phyloP scores from a whole-genome alignment of 805 yeast genomes.

The Phaffomyces opuntiae region DNA sequence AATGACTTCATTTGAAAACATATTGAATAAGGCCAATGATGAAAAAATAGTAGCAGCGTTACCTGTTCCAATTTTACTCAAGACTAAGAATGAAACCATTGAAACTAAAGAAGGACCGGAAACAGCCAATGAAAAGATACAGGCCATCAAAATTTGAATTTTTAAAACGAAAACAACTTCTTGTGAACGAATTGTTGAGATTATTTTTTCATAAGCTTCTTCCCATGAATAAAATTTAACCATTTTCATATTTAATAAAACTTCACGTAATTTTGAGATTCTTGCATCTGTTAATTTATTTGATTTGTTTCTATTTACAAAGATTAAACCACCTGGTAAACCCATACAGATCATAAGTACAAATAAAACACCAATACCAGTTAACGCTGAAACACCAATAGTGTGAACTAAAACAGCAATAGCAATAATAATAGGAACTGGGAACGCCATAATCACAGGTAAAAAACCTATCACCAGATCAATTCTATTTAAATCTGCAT shows the following conservation, averaged over 20 bases:
- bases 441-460: slow-evolving; percentile 43
- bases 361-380: slow-evolving; percentile 48
- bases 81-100: slow-evolving; percentile 39
- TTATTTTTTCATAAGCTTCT: slow-evolving; percentile 51
- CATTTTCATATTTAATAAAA: slow-evolving; percentile 50
- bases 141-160: slow-evolving; percentile 53
- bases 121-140: slow-evolving; percentile 44
- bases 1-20: slow-evolving; percentile 51
- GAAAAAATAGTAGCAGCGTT: slow-evolving; percentile 60
- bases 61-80: slow-evolving; percentile 30
- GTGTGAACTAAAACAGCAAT: slow-evolving; percentile 53
- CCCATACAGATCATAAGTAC: slow-evolving; percentile 37
- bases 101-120: slow-evolving; percentile 43
- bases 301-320: slow-evolving; percentile 38
- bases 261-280: slow-evolving; percentile 50
- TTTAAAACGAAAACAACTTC: slow-evolving; percentile 51
- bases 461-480: slow-evolving; percentile 64
- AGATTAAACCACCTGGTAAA: slow-evolving; percentile 37
- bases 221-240: slow-evolving; percentile 86
- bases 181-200: slow-evolving; percentile 42
- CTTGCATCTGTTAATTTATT: slow-evolving; percentile 55
- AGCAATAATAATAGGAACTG: slow-evolving; percentile 49
- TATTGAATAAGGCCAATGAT: slow-evolving; percentile 57
- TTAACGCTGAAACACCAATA: slow-evolving; percentile 61
- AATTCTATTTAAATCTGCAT: slow-evolving; percentile 72